phyloP scores from a whole-genome alignment of 768 basidiomycete genomes.

The Boletus edulis region DNA sequence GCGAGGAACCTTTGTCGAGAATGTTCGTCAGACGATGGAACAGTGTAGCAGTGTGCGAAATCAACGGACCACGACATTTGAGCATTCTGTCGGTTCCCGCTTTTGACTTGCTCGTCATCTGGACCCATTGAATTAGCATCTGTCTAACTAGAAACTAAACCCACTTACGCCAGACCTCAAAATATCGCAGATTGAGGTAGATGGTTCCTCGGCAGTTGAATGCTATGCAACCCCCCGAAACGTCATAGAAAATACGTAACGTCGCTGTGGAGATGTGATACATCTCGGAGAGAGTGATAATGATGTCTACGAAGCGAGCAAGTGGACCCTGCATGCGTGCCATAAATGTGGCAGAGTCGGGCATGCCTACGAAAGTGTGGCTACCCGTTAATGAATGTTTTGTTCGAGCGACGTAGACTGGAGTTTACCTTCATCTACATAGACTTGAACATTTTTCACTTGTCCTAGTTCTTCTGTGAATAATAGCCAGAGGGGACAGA shows the following conservation, averaged over 20 bases:
- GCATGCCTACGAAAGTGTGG: neutral
- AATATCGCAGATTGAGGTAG: conserved; percentile 65
- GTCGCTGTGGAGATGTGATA: conserved; percentile 68
- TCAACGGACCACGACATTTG: neutral
- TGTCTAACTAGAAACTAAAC: neutral
- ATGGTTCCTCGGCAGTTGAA: conserved; percentile 86
- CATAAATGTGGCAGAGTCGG: conserved; percentile 44
- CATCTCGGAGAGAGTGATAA: conserved; percentile 57
- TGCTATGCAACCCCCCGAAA: conserved; percentile 73
- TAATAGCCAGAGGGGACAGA: neutral
- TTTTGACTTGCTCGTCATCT: neutral
- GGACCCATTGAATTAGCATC: neutral
- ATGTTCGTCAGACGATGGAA: neutral
- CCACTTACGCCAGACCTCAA: conserved; percentile 55
- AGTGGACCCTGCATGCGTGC: conserved; percentile 47
- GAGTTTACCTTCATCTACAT: conserved; percentile 51
- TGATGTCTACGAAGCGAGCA: conserved; percentile 67
- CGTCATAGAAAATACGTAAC: conserved; percentile 82
- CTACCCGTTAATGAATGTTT: neutral
- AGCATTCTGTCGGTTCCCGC: neutral
- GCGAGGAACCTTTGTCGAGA: conserved; percentile 61
- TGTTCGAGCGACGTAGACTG: too few species aligned
- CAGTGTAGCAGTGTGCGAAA: too few species aligned
- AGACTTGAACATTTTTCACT: conserved; percentile 50
- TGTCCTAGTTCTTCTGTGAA: neutral